Evolutionary conservation across 1,284 basidiomycete species (phyloP).

Genomic region (Trametes polyzona): DNA sequence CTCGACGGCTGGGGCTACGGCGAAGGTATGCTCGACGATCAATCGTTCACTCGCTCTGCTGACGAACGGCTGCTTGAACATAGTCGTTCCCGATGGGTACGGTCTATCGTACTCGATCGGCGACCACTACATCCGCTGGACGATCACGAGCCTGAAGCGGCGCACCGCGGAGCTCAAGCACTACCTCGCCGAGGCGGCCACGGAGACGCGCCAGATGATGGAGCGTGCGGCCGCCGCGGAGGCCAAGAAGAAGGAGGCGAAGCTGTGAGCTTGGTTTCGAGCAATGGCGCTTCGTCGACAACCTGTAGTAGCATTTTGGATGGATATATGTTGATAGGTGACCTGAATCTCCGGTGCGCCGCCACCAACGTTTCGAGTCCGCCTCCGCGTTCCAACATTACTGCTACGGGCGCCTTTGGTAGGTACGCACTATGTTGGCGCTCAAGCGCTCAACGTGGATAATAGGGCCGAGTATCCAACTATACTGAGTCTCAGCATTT

Average conservation of each 20-base stretch:
- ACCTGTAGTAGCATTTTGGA: neutral
- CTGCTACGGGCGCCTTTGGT: too few species aligned
- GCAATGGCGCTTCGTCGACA: too few species aligned
- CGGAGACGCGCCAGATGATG: slow-evolving; percentile 77
- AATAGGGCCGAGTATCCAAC: too few species aligned
- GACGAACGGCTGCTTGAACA: slow-evolving; percentile 10
- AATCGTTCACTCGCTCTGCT: neutral
- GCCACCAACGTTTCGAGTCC: too few species aligned
- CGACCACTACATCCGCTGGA: slow-evolving; percentile 88
- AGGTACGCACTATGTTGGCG: too few species aligned
- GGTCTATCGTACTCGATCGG: slow-evolving; percentile 94
- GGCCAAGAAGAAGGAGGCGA: slow-evolving; percentile 30
- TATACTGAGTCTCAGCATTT: too few species aligned
- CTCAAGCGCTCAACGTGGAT: too few species aligned
- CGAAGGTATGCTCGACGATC: slow-evolving; percentile 65
- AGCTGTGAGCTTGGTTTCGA: slow-evolving; percentile 31
- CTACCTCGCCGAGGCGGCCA: slow-evolving; percentile 80
- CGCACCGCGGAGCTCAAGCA: slow-evolving; percentile 69
- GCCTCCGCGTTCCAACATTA: too few species aligned
- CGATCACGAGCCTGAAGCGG: slow-evolving; percentile 82
- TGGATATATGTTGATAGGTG: too few species aligned
- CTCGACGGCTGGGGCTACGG: slow-evolving; percentile 98
- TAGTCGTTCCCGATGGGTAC: slow-evolving; percentile 91
- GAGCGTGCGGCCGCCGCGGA: slow-evolving; percentile 56
- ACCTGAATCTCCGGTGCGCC: too few species aligned